Evolutionary conservation across 306 rosid species (phyloP), one percentile per base, ranked within the genome.

Genomic region (Fagus sylvatica): DNA sequence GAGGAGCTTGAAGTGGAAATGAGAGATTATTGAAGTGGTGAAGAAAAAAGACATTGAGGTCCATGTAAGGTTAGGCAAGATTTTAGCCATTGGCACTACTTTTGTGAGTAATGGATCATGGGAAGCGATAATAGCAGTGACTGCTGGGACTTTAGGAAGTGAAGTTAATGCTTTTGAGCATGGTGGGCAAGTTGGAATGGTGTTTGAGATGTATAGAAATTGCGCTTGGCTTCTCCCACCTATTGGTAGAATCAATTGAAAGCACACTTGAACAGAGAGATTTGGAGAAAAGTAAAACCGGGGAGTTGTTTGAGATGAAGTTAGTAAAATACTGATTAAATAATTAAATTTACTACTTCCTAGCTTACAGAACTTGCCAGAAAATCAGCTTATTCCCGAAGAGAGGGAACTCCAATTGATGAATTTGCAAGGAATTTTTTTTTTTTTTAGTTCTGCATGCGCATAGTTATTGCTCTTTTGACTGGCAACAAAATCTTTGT

Each of bases 171-270:
- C 82, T 8, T 79, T 85, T 6, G 84, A 71, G 39, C 89, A 85
- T 32, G 87, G 87, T 16, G 82, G 61, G 1, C 89, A 85, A 76
- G 71, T 85, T 13, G 89, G 89, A 28, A 86, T 80, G 89, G 87
- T 86, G 79, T 56, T 80, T n/a, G 87, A 86, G 81, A 77, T 86
- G 89, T 83, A 86, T 4, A 71, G 85, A n/a, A 57, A 83, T 54
- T 71, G 77, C 3, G 87, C 74, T 22, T 10, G 89, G 87, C 15
- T 80, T 80, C 71, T 86, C 83, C 15, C 69, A 53, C 69, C 33
- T 34, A 4, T 7, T 85, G 74, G 87, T 82, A 69, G 80, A 73
- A 12, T 76, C 85, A 9, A 77, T 85, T 53, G 74, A 74, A 56
- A 55, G 78, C 34, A 51, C 80, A 7, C 84, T 86, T 7, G 87